Base-by-base conservation (phyloP, 345 rosid genomes). In the Limnanthes douglasii region DNA sequence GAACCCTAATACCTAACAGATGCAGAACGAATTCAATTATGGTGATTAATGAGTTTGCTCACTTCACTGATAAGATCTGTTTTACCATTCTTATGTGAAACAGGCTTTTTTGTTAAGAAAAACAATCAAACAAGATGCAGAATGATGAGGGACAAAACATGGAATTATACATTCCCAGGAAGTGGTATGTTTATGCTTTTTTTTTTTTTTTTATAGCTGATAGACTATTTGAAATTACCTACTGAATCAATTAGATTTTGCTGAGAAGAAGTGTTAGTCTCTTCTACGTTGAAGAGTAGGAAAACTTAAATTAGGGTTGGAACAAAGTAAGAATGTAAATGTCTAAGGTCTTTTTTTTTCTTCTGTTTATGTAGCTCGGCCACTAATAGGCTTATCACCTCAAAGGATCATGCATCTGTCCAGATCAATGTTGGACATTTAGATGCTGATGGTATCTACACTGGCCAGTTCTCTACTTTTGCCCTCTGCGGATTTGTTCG, bases 121-220 rank as follows among this genome's bases (percentile, higher is more conserved):
- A n/a, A n/a, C 21, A 24, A 25, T 53, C 42, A 12, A 54, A 27
- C 67, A 70, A 70, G 64, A 82, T 82, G 90, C 85, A 82, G 68
- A 82, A 82, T 69, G 94, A 82, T 22, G 94, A 78, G 43, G 94
- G 94, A 1, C 66, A 73, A 18, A 56, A 57, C 48, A 82, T 73
- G 54, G 90, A 82, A 42, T 67, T 82, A 1, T 78, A 78, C 77
- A 74, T 77, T 62, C 94, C 90, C 20, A 69, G 90, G 65, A 82
- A 82, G 43, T 78, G 90, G 94, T 82, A 51, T 11, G 15, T 10
- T 3, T 5, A 16, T 2, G 2, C 29, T 34, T 19, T 18, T 12
- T 37, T 5, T 13, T 32, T 1, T 3, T 36, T 3, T 7, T 10
- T 28, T 37, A 5, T 36, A 12, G 16, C 33, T 41, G 1, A 5